Evolutionary conservation across 305 asterid genomes (phyloP).

Genomic region (Caryopteris hybrid): DNA sequence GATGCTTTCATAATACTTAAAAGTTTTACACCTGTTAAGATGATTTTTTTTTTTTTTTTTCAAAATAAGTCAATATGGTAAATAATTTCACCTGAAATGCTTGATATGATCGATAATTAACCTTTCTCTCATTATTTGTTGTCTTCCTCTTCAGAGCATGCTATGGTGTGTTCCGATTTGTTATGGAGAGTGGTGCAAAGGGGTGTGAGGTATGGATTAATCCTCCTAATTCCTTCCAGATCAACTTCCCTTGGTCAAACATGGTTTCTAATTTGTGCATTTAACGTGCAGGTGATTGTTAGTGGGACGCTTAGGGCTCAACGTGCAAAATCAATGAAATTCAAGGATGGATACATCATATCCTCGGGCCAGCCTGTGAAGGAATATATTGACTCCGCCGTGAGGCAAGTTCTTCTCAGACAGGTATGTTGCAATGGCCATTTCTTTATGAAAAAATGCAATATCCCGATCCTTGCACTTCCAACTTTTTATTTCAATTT

Average conservation of each 20-base stretch:
- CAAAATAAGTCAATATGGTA: too few relatives aligned
- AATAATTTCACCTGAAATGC: neutral
- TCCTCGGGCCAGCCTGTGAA: constrained; percentile 33
- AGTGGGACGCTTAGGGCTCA: constrained; percentile 36
- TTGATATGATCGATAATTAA: neutral
- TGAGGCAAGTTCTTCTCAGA: constrained; percentile 33
- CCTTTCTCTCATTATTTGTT: neutral
- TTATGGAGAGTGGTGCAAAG: constrained; percentile 40
- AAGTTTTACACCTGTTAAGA: neutral
- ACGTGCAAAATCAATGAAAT: constrained; percentile 34
- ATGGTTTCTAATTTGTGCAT: neutral
- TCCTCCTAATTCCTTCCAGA: neutral
- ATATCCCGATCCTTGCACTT: too few relatives aligned
- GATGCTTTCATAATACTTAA: neutral
- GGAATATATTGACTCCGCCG: constrained; percentile 28
- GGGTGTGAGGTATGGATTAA: constrained; percentile 36
- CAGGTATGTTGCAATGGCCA: constrained; percentile 1
- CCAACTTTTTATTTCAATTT: too few relatives aligned
- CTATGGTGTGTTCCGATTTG: constrained; percentile 38
- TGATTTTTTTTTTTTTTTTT: neutral
- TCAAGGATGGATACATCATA: constrained; percentile 34
- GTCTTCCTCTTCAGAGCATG: constrained; percentile 26
- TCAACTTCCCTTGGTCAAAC: neutral
- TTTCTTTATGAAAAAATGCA: too few relatives aligned
- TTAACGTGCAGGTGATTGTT: constrained; percentile 27